Evolutionary conservation across 2,329 filamentous ascomycete genomes (phyloP).

Genomic region (Macrophomina pseudophaseolina): DNA sequence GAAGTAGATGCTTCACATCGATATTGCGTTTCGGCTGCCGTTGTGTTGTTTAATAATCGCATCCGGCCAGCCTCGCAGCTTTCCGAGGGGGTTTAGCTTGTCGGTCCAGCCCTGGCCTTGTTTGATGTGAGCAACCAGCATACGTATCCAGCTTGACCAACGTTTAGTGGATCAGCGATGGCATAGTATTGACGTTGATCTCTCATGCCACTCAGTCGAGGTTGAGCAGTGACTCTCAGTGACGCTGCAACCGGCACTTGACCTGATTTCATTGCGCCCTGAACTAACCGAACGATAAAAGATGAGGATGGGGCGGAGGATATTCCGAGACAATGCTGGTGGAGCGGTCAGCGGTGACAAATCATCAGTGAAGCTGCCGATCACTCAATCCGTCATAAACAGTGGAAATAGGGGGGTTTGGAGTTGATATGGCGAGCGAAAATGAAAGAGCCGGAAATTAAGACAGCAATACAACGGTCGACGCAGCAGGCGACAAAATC

Average conservation of each 20-base stretch:
- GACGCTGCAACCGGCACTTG: not conserved
- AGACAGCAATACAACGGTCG: not conserved
- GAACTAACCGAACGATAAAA: not conserved
- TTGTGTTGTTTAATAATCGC: too few species aligned
- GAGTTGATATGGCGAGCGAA: not conserved
- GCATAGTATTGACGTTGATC: conserved; percentile 14
- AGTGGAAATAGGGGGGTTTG: not conserved
- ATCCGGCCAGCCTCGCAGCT: not conserved
- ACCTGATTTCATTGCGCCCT: not conserved
- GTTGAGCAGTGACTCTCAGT: not conserved
- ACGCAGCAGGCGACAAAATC: not conserved
- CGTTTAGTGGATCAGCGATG: not conserved
- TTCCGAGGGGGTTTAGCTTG: not conserved
- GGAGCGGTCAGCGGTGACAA: not conserved
- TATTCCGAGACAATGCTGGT: not conserved
- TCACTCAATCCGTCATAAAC: not conserved
- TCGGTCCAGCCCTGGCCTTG: not conserved
- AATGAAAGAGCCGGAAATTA: conserved; percentile 1
- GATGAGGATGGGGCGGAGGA: not conserved
- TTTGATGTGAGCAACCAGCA: not conserved
- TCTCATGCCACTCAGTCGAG: not conserved
- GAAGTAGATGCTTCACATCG: too few species aligned
- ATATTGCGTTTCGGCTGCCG: too few species aligned
- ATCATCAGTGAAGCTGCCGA: not conserved
- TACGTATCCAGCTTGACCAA: not conserved